Conservation (phyloP, 441 rosid genomes). For the Cnidoscolus chayamansa region DNA sequence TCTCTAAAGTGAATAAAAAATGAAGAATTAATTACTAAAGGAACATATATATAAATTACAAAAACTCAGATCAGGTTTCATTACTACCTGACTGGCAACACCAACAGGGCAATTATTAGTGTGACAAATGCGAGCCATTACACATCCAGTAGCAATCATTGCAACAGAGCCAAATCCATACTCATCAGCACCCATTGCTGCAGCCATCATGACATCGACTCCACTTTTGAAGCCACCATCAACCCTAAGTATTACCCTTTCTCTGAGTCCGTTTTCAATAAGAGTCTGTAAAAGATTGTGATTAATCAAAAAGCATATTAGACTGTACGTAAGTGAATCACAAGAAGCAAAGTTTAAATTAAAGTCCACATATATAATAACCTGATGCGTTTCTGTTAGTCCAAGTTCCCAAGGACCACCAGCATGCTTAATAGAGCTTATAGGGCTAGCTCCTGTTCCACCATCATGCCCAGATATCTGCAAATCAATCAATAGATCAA, state of each 20-base stretch:
- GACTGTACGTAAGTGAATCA: slow-evolving; percentile 12
- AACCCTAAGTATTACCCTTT: slow-evolving; percentile 92
- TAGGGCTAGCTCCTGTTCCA: slow-evolving; percentile 99
- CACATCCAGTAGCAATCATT: slow-evolving; percentile 99
- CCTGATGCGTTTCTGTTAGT: slow-evolving; percentile 91
- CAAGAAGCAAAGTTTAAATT: slow-evolving; percentile 20
- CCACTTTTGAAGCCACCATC: slow-evolving; percentile 98
- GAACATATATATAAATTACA: slow-evolving; percentile 9
- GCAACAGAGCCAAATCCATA: slow-evolving; percentile 98
- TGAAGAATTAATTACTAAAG: slow-evolving; percentile 19
- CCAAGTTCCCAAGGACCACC: slow-evolving; percentile 99
- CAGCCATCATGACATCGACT: slow-evolving; percentile 98
- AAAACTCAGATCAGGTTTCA: slow-evolving; percentile 15
- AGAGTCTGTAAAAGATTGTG: slow-evolving; percentile 64
- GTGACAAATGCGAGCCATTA: slow-evolving; percentile 99
- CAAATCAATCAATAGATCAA: slow-evolving; percentile 24
- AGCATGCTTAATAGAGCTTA: slow-evolving; percentile 98
- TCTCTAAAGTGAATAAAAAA: slow-evolving; percentile 44
- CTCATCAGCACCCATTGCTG: slow-evolving; percentile 98
- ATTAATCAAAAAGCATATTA: slow-evolving; percentile 19
- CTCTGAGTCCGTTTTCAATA: slow-evolving; percentile 87
- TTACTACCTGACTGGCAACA: slow-evolving; percentile 91
- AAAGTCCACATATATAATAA: slow-evolving; percentile 28
- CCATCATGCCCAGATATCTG: slow-evolving; percentile 99
- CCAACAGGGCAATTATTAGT: slow-evolving; percentile 99